Evolutionary conservation across 2,329 filamentous ascomycete genomes (phyloP).

Genomic region (Colletotrichum gloeosporioides): DNA sequence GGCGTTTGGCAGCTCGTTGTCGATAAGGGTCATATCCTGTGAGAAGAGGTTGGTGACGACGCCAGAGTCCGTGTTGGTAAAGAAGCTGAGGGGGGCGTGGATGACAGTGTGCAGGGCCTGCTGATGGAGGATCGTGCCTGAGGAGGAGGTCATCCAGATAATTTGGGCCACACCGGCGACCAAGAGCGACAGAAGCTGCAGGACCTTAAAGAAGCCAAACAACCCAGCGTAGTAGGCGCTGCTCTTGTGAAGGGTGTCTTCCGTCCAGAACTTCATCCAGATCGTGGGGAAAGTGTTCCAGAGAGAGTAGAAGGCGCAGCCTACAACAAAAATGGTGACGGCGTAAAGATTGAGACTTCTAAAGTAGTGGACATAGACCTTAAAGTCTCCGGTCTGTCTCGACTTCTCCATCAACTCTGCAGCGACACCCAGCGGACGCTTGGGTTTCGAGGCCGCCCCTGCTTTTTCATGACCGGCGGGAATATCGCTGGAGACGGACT

Average conservation of each 20-base stretch:
- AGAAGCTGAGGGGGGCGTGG: conserved; percentile 40
- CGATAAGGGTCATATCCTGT: conserved; percentile 41
- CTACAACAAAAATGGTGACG: background rate
- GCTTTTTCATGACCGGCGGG: background rate
- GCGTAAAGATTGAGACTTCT: conserved; percentile 3
- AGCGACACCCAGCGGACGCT: background rate
- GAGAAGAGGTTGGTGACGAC: conserved; percentile 43
- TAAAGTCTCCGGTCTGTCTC: conserved; percentile 22
- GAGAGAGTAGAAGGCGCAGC: conserved; percentile 10
- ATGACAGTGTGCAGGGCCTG: conserved; percentile 26
- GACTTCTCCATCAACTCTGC: conserved; percentile 14
- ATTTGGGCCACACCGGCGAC: conserved; percentile 22
- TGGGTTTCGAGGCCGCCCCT: background rate
- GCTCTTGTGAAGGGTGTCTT: conserved; percentile 20
- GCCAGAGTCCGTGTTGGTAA: conserved; percentile 40
- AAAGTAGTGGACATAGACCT: conserved; percentile 29
- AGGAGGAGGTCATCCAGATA: conserved; percentile 25
- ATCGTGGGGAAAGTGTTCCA: conserved; percentile 27
- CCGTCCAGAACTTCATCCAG: conserved; percentile 38
- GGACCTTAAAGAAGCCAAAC: conserved; percentile 21
- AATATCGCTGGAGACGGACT: background rate
- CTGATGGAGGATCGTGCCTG: conserved; percentile 27
- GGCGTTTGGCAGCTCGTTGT: conserved; percentile 34
- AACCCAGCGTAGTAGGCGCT: conserved; percentile 24
- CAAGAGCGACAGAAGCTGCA: conserved; percentile 21